phyloP scores from a whole-genome alignment of 495 filamentous ascomycete genomes.

The Xylaria palmicola region DNA sequence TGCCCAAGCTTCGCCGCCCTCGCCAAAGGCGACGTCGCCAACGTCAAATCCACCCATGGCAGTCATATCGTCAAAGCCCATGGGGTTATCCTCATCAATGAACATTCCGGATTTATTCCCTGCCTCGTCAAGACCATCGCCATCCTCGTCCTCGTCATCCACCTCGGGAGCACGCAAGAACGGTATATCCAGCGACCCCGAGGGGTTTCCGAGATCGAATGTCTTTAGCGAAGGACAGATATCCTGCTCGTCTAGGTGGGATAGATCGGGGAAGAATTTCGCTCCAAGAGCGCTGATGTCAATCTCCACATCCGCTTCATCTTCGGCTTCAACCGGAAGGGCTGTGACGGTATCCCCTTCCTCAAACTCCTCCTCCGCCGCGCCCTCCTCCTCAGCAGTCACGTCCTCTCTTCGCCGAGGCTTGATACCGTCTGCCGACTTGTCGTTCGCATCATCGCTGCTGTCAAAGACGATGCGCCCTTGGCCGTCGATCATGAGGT shows the following conservation, averaged over 20 bases:
- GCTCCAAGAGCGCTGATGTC: constrained; percentile 70
- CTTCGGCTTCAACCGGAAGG: constrained; percentile 43
- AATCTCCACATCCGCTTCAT: constrained; percentile 65
- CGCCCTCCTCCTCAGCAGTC: constrained; percentile 51
- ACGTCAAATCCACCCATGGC: constrained; percentile 73
- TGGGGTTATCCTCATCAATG: constrained; percentile 74
- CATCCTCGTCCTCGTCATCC: constrained; percentile 60
- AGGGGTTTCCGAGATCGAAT: constrained; percentile 83
- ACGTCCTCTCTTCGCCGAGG: constrained; percentile 40
- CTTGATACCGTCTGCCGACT: constrained; percentile 41
- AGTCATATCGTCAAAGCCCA: constrained; percentile 82
- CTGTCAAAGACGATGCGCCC: constrained; percentile 97
- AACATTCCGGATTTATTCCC: constrained; percentile 77
- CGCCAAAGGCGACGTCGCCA: constrained; percentile 70
- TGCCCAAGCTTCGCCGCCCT: constrained; percentile 74
- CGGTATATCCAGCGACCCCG: constrained; percentile 82
- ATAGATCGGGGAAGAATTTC: constrained; percentile 86
- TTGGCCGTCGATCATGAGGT: constrained; percentile 85
- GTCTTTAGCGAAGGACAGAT: constrained; percentile 93
- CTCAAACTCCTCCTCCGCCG: constrained; percentile 39
- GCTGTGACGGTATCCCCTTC: constrained; percentile 37
- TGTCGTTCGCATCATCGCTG: constrained; percentile 83
- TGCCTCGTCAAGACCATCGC: constrained; percentile 43
- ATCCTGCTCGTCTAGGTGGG: constrained; percentile 75
- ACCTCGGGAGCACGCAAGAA: constrained; percentile 82